A percentile compares a stretch with the other conserved stretches of the same genome.
These are phyloP conservation scores for Parmelia sp. DNA, from an alignment of 495 filamentous ascomycete species.

Conservation along the genomic window DNA sequence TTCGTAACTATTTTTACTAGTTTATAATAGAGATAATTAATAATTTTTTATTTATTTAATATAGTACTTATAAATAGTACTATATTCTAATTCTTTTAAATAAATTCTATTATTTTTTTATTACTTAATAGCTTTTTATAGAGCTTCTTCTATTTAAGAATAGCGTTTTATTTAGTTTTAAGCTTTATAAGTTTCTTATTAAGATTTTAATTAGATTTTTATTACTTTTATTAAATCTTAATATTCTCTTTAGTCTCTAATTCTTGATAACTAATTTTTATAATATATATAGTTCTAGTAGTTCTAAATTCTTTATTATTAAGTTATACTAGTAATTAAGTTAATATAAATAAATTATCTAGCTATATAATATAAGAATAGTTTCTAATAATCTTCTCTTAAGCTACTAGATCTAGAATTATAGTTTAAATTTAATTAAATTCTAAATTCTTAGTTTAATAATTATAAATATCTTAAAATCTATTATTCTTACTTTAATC, in stretches of 20 bases:
- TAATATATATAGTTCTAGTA: neutral
- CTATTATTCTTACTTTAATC: no score
- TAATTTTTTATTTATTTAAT: neutral
- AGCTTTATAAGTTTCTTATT: neutral
- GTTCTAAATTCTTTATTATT: neutral
- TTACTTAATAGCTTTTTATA: neutral
- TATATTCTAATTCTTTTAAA: slow-evolving; percentile 9
- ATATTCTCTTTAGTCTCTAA: neutral
- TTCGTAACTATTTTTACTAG: slow-evolving; percentile 3
- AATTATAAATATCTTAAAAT: no score
- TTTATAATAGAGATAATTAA: neutral
- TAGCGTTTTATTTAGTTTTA: slow-evolving; percentile 4
- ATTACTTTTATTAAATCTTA: neutral
- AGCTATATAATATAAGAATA: no score
- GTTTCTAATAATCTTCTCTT: no score
- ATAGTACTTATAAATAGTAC: slow-evolving; percentile 12
- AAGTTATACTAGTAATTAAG: no score
- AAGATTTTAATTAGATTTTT: neutral
- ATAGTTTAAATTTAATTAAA: no score
- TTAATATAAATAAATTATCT: no score
- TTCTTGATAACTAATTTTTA: neutral
- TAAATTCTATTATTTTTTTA: slow-evolving; percentile 6
- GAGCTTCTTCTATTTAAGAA: neutral
- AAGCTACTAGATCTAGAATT: no score
- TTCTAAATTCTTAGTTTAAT: no score